Percentiles rank a stretch among this genome's conserved stretches.
phyloP scores from a whole-genome alignment of 257 asterid species.

The Capsicum rhomboideum region DNA sequence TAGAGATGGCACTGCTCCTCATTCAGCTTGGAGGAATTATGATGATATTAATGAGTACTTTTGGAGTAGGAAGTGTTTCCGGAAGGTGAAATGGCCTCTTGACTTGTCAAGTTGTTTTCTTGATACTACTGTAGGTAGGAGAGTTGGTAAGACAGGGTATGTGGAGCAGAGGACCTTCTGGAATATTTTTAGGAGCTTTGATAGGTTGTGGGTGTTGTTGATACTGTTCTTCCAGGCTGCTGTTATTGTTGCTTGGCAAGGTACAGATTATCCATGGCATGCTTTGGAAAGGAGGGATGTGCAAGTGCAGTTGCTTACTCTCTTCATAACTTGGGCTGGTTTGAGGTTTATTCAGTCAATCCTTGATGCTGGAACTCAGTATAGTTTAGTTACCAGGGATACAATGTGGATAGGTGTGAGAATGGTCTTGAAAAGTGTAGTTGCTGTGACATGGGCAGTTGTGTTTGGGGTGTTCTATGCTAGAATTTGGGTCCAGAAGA shows the following conservation, averaged over 20 bases:
- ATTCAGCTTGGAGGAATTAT: slow-evolving; percentile 96
- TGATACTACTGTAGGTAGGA: slow-evolving; percentile 29
- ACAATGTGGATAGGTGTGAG: slow-evolving; percentile 67
- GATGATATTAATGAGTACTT: slow-evolving; percentile 92
- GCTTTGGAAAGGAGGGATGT: slow-evolving; percentile 61
- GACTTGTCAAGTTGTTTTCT: slow-evolving; percentile 52
- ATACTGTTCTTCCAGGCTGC: slow-evolving; percentile 90
- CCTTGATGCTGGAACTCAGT: slow-evolving; percentile 98
- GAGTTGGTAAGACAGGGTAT: slow-evolving; percentile 92
- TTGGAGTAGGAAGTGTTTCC: slow-evolving; percentile 85
- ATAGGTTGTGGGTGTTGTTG: slow-evolving; percentile 83
- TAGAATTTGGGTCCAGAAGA: slow-evolving; percentile 76
- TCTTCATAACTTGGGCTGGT: slow-evolving; percentile 91
- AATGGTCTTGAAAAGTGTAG: slow-evolving; percentile 82
- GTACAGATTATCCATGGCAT: slow-evolving; percentile 64
- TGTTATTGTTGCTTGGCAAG: slow-evolving; percentile 74
- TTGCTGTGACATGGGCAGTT: slow-evolving; percentile 65
- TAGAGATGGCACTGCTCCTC: slow-evolving; percentile 88
- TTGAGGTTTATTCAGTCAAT: slow-evolving; percentile 74
- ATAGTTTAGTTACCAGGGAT: slow-evolving; percentile 77
- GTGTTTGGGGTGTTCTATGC: slow-evolving; percentile 77
- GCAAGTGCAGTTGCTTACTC: slow-evolving; percentile 71
- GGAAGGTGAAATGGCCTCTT: slow-evolving; percentile 78
- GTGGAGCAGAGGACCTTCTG: slow-evolving; percentile 97
- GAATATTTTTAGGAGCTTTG: slow-evolving; percentile 88